Evolutionary conservation across 73 alveolate genomes (phyloP).

Genomic region (Paramecium octaurelia): DNA sequence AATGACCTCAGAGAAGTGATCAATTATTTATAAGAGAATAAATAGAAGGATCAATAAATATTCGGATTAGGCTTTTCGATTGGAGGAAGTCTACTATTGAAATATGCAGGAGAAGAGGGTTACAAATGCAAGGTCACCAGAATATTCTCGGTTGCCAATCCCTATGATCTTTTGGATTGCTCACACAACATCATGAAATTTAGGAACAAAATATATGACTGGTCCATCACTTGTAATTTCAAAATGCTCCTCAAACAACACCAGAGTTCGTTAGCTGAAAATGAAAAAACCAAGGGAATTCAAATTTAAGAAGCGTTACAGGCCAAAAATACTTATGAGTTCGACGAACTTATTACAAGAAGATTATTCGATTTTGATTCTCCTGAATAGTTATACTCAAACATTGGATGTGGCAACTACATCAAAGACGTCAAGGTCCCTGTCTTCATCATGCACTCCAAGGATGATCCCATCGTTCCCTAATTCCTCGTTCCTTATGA

Average conservation of each 20-base stretch:
- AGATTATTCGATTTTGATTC: constrained; percentile 53
- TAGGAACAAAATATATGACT: constrained; percentile 1
- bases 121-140: neutral
- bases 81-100: constrained; percentile 11
- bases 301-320: neutral
- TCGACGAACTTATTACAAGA: constrained; percentile 50
- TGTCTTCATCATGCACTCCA: constrained; percentile 36
- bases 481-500: constrained; percentile 26
- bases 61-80: constrained; percentile 41
- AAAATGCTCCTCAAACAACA: neutral
- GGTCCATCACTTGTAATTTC: constrained; percentile 14
- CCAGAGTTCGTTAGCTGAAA: neutral
- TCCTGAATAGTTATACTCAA: constrained; percentile 15
- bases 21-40: neutral
- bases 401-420: constrained; percentile 6
- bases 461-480: constrained; percentile 64
- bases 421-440: constrained; percentile 27
- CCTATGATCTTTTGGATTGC: constrained; percentile 16
- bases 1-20: neutral
- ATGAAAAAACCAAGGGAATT: constrained; percentile 33
- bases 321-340: constrained; percentile 56
- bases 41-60: constrained; percentile 28
- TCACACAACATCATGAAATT: constrained; percentile 12
- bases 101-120: constrained; percentile 39
- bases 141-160: constrained; percentile 18